Evolutionary conservation across 139 green algal genomes (phyloP).

Genomic region (Haematococcus sp.): DNA sequence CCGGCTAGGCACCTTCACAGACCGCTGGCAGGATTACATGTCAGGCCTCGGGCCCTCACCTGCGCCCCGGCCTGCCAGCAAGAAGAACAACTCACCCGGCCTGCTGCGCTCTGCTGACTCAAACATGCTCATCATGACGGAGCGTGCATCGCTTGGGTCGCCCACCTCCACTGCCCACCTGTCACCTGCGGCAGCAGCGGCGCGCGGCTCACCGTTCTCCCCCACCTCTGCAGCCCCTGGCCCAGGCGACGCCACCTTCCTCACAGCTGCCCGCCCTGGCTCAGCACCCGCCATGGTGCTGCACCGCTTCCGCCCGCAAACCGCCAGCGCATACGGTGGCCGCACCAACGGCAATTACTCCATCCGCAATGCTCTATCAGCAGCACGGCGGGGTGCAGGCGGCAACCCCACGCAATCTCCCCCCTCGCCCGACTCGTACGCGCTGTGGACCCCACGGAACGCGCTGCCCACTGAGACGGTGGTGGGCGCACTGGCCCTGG

Average conservation of each 20-base stretch:
- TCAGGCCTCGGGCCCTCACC: constrained; percentile 31
- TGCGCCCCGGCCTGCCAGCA: constrained; percentile 19
- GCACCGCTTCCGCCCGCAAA: neutral
- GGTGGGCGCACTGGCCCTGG: constrained; percentile 21
- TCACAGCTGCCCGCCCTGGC: constrained; percentile 4
- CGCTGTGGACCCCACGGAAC: constrained; percentile 20
- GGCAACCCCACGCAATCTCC: constrained; percentile 24
- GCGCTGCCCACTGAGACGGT: constrained; percentile 21
- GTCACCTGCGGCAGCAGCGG: neutral
- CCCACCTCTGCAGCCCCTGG: neutral
- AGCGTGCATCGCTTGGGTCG: neutral
- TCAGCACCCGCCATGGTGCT: neutral
- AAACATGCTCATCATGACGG: constrained; percentile 14
- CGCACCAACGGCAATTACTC: constrained; percentile 22
- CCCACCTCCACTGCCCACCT: neutral
- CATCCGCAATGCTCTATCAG: constrained; percentile 19
- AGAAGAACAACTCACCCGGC: constrained; percentile 17
- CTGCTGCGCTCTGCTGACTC: constrained; percentile 14
- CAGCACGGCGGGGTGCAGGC: constrained; percentile 21
- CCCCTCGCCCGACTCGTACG: constrained; percentile 19
- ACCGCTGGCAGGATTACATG: constrained; percentile 42
- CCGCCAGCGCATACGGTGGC: neutral
- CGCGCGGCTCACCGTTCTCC: too few relatives aligned
- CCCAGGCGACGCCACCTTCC: neutral
- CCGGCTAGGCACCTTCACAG: constrained; percentile 43